Conservation (phyloP, 169 alveolate species). For the Cryptosporidium parvum region DNA sequence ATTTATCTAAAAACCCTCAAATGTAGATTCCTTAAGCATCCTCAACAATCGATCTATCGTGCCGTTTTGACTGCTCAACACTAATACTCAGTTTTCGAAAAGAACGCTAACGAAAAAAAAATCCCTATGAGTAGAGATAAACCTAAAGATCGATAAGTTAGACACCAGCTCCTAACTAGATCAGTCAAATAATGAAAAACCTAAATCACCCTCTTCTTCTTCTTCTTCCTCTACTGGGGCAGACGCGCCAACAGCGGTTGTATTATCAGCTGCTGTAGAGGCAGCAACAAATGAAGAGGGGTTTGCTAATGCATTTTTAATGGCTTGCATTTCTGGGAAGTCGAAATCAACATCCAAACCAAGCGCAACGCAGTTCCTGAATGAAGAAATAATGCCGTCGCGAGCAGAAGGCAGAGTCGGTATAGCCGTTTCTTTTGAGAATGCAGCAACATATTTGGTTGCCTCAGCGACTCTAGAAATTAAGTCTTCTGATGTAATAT, state of each 20-base stretch:
- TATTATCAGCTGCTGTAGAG: slow-evolving; percentile 87
- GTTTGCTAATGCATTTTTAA: slow-evolving; percentile 92
- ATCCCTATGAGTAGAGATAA: not conserved
- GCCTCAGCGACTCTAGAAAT: slow-evolving; percentile 88
- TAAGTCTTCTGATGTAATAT: slow-evolving; percentile 93
- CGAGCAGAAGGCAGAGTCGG: slow-evolving; percentile 96
- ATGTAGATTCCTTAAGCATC: no score
- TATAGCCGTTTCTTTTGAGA: slow-evolving; percentile 92
- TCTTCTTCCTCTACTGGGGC: slow-evolving; percentile 91
- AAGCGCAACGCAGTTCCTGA: slow-evolving; percentile 96
- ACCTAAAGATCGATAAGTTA: not conserved
- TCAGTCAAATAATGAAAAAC: slow-evolving; percentile 92
- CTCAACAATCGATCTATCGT: no score
- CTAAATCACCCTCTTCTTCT: slow-evolving; percentile 97
- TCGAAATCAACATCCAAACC: slow-evolving; percentile 93
- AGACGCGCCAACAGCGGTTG: slow-evolving; percentile 83
- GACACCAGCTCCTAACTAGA: not conserved
- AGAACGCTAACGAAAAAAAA: not conserved
- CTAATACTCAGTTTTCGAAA: no score
- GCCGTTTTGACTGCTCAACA: no score
- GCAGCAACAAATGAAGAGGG: slow-evolving; percentile 91
- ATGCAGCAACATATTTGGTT: slow-evolving; percentile 92
- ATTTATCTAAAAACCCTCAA: no score
- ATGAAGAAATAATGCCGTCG: slow-evolving; percentile 94
- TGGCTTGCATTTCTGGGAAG: slow-evolving; percentile 93